phyloP scores from a whole-genome alignment of 805 yeast species.

The Dipodascopsis uninucleata region DNA sequence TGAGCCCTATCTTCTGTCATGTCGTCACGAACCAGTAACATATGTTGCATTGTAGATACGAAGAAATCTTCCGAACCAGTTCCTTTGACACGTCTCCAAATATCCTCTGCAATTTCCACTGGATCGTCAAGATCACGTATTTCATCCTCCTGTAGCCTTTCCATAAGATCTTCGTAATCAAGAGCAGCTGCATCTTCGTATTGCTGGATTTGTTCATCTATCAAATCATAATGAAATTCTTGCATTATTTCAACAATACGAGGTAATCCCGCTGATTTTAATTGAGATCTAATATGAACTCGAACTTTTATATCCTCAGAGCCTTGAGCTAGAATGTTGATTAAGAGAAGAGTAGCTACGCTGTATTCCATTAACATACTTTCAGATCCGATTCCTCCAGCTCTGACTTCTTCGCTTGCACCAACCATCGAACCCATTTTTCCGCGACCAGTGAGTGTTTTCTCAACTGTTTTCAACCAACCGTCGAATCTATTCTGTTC shows the following conservation, averaged over 20 bases:
- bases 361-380: slow-evolving; percentile 66
- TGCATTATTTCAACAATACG: slow-evolving; percentile 51
- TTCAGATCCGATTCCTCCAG: slow-evolving; percentile 51
- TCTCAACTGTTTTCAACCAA: slow-evolving; percentile 66
- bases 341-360: slow-evolving; percentile 62
- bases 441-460: slow-evolving; percentile 79
- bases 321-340: slow-evolving; percentile 53
- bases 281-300: slow-evolving; percentile 55
- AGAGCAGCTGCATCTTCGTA: slow-evolving; percentile 55
- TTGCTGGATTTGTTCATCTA: slow-evolving; percentile 62
- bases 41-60: slow-evolving; percentile 62
- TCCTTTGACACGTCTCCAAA: slow-evolving; percentile 56
- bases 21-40: slow-evolving; percentile 46
- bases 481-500: slow-evolving; percentile 55
- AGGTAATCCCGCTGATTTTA: slow-evolving; percentile 56
- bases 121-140: slow-evolving; percentile 67
- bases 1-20: slow-evolving; percentile 45
- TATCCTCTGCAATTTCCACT: slow-evolving; percentile 57
- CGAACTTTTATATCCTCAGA: slow-evolving; percentile 40
- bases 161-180: slow-evolving; percentile 49
- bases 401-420: slow-evolving; percentile 75
- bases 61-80: slow-evolving; percentile 59
- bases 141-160: slow-evolving; percentile 41
- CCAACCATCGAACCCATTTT: slow-evolving; percentile 89
- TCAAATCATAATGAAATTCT: slow-evolving; percentile 51